Base-by-base conservation (phyloP, 2,329 filamentous ascomycete species). In the Epichloe sibirici region DNA sequence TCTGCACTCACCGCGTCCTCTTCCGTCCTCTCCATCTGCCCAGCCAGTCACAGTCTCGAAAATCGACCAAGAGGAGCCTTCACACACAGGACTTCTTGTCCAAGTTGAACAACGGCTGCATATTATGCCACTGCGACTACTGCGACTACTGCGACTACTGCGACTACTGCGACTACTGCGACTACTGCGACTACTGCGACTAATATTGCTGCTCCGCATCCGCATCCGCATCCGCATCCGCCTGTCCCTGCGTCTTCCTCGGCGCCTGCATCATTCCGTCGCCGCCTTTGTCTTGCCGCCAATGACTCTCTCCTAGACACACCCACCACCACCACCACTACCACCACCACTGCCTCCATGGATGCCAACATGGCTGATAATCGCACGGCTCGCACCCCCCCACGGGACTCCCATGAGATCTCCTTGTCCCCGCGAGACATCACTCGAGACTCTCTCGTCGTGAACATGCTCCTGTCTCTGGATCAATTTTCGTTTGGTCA, bases 401-500 rank as follows among this genome's bases (percentile, higher is more conserved):
- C 46, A 51, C 72, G 77, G 58, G 83, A 90, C 69, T 89, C 86
- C 48, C 90, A 96, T 74, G 90, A 95, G 67, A 77, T 96, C 56
- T 90, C 88, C 53, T 76, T 95, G 61, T 84, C 84, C 49, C 81
- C 86, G 48, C 77, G 83, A 56, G 81, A 88, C 65, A 82, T 88
- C 57, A 88, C 87, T 42, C 83, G 91, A 59, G 88, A 95, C 64
- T 96, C 90, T 38, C 83, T 98, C 59, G 89, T 98, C 55, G 86
- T 93, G 69, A 95, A 96, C 68, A 93, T 98, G 85, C 82, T 97
- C 55, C 76, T 93, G 58, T 95, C 90, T 42, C 83, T 98, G 57
- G 91, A 95, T 69, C 86, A 91, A 67, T 82, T 91, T 64, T 84
- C 81, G 42, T 75, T 79, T 59, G 74, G 68, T 45, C 73, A 77